Base-by-base conservation (phyloP, 345 rosid species). In the Moricandia arvensis region DNA sequence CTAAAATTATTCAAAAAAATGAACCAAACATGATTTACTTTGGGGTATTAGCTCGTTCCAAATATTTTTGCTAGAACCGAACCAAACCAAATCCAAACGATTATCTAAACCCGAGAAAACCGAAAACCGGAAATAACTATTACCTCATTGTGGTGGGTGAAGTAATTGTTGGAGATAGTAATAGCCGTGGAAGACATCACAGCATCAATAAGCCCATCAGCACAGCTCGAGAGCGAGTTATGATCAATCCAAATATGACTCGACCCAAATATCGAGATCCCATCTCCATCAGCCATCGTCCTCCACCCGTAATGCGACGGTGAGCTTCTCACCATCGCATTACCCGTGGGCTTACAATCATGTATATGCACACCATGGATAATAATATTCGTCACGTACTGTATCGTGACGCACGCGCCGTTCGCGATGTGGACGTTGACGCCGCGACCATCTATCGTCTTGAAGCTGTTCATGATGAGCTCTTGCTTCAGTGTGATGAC, bases 201-300 rank as follows among this genome's bases (percentile, higher is more conserved):
- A 6, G 81, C 93, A 66, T 91, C 95, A 7, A 91, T 79, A 12
- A 91, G 92, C 16, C 97, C 97, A 78, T 91, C 97, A 12, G 90
- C 90, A 47, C 96, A 91, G 33, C 85, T 90, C 1, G 97, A 89
- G 3, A 94, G 80, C 11, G 96, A 90, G 53, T 90, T 94, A 73
- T 94, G 98, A 69, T 94, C 98, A 7, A 94, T 80, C 98, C 97
- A 94, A 26, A 94, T 84, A 58, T 91, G 97, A 80, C 91, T 91
- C 0, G 95, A 75, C 11, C 93, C 97, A 1, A 86, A 91, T 24
- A 91, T 87, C 2, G 95, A 91, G 37, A 91, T 77, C 8, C 83
- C 97, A 29, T 91, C 97, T 4, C 97, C 97, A 49, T 91, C 97
- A 5, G 97, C 94, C 72, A 87, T 87, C 24, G 93, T 83, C 55